Base-by-base conservation (phyloP, 305 asterid species). In the Nicotiana rustica region DNA sequence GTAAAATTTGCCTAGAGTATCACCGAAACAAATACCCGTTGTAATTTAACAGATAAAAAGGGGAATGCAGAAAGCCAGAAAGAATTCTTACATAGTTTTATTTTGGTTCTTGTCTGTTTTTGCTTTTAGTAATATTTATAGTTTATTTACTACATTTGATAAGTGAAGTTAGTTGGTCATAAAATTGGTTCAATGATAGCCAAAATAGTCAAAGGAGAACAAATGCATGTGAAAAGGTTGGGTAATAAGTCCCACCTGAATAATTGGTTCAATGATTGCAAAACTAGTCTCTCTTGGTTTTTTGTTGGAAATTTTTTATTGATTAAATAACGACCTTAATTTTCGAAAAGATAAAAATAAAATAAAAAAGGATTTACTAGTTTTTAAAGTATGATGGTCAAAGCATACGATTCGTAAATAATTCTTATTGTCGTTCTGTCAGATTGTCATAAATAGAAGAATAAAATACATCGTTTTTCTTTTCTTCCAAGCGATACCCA, bases 141-240 rank as follows among this genome's bases (percentile, higher is more conserved):
- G 57, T 38, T 69, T 69, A 68, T 68, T 68, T 68, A 36, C 56
- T 36, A 15, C 77, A 36, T 52, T 36, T 36, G 19, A n/a, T 2
- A 36, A 68, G 57, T 41, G 36, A 18, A 18, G 14, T 18, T 70
- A 12, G 77, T 12, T 73, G 25, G 52, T 25, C 29, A 25, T 25
- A 25, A 25, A 25, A 25, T 25, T 75, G 65, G 17, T 7, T 71
- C 2, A 75, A 49, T 75, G 9, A 49, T 52, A 14, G 3, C 4
- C 64, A 29, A 75, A 52, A 6, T 1, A 49, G 79, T 73, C 41
- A 25, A 47, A 4, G 0, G 41, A 49, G 79, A 52, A 73, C 64
- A 73, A 71, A 73, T 49, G 9, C 79, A 49, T 52, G 64, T 73
- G 64, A 17, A 49, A 49, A 47, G 61, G 44, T 52, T 73, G 64